These are phyloP conservation scores for Hibiscus tridactylites DNA, from an alignment of 345 rosid genomes.

Conservation along the genomic window DNA sequence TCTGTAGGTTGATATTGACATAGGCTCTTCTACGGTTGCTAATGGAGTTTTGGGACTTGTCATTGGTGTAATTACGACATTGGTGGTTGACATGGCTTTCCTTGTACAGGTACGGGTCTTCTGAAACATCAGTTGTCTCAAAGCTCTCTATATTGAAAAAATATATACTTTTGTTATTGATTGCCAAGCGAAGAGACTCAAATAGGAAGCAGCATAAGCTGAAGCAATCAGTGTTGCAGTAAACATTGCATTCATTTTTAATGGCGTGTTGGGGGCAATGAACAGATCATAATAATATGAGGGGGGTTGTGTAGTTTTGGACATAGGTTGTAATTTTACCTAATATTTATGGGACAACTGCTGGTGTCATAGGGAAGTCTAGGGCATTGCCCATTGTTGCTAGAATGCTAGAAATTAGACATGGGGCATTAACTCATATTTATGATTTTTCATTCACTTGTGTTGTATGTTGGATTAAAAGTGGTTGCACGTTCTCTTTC, in stretches of 20 bases:
- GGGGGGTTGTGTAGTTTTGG: background rate
- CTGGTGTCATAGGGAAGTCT: background rate
- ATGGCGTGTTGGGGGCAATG: background rate
- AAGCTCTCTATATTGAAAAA: background rate
- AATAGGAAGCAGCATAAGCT: background rate
- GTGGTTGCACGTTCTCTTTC: background rate
- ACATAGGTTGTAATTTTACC: background rate
- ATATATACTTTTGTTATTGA: background rate
- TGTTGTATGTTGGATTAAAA: background rate
- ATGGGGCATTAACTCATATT: background rate
- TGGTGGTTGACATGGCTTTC: constrained; percentile 99
- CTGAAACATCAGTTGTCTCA: background rate
- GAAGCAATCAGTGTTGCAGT: background rate
- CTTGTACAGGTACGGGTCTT: constrained; percentile 67
- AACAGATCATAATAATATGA: background rate
- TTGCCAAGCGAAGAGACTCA: background rate
- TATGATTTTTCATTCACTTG: background rate
- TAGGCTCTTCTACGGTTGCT: constrained; percentile 97
- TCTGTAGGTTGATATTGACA: constrained; percentile 83
- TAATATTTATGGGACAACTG: background rate
- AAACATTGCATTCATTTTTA: constrained; percentile 1
- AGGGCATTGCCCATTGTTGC: background rate
- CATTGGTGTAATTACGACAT: constrained; percentile 74
- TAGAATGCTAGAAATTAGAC: background rate
- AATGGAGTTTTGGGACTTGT: constrained; percentile 99